Base-by-base conservation (phyloP, 1,139 yeast genomes). In the Candida tropicalis region DNA sequence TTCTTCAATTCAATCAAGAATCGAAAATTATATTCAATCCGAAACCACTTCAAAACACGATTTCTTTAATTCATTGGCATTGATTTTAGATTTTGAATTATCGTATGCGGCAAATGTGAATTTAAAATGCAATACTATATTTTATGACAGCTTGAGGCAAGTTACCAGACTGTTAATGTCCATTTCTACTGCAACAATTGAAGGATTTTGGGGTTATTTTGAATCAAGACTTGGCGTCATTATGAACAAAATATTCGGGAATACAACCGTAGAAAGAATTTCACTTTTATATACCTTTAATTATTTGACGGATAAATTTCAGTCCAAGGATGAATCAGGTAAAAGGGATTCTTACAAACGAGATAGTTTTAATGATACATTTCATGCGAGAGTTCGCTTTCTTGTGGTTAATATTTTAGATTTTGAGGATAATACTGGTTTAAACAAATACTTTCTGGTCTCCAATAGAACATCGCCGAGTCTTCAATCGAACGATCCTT, bases 351-450 rank as follows among this genome's bases (percentile, higher is more conserved):
- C 73, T 1, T 62, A 62, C 42, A 52, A 57, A 34, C 70, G 70
- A 43, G 79, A 73, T 50, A 58, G 70, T 0, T 70, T 67, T 51
- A 71, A 69, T 45, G 78, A 73, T 46, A 38, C 37, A 8, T 56
- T 73, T 37, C 74, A 71, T 40, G 62, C 60, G 34, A 55, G 77
- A 32, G 70, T 73, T 3, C 57, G 75, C 26, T 45, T 54, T 2
- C 70, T 72, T 45, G 55, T 71, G 28, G 58, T 73, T 11, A 60
- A 58, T 31, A 46, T 71, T 11, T 59, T 73, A 40, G 58, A 62
- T 10, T 59, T 72, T 44, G 77, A 72, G 41, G 79, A 73, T 48
- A 72, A 70, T 48, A 73, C 79, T 1, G 79, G 79, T 2, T 59
- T 73, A 44, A 73, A 73, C 51, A 71, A 70, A 52, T 69, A 68